Conservation (phyloP, 345 rosid species). For the Schrenkiella parvula region DNA sequence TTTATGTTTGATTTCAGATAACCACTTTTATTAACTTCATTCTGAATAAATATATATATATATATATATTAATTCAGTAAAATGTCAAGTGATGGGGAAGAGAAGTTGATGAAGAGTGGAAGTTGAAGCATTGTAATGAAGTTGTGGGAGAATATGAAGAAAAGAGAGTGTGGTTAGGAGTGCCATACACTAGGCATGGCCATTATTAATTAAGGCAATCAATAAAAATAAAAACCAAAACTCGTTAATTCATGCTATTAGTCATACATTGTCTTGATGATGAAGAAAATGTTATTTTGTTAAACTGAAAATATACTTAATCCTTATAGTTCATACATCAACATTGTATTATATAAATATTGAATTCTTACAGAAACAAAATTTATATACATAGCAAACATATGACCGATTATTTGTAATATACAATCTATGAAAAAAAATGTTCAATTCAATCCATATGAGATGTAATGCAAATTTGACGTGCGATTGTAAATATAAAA, state of each 20-base stretch:
- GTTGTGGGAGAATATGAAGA: conserved; percentile 6
- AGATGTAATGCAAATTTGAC: not conserved
- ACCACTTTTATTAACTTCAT: not conserved
- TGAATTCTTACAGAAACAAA: not conserved
- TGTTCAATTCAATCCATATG: not conserved
- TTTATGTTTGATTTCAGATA: not conserved
- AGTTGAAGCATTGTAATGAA: conserved; percentile 6
- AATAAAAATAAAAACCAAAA: not conserved
- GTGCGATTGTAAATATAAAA: not conserved
- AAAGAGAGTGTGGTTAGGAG: not conserved
- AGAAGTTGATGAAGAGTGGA: not conserved
- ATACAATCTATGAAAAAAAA: not conserved
- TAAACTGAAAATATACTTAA: not conserved
- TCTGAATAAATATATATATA: not conserved
- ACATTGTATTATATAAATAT: not conserved
- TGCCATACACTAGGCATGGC: not conserved
- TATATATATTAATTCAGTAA: not conserved
- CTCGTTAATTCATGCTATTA: not conserved
- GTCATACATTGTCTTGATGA: not conserved
- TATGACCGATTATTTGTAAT: not conserved
- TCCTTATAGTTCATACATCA: not conserved
- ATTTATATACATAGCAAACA: not conserved
- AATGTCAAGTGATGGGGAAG: not conserved
- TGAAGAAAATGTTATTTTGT: not conserved
- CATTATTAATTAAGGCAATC: not conserved